phyloP scores from a whole-genome alignment of 2,329 filamentous ascomycete species.

The Neofusicoccum sp. region DNA sequence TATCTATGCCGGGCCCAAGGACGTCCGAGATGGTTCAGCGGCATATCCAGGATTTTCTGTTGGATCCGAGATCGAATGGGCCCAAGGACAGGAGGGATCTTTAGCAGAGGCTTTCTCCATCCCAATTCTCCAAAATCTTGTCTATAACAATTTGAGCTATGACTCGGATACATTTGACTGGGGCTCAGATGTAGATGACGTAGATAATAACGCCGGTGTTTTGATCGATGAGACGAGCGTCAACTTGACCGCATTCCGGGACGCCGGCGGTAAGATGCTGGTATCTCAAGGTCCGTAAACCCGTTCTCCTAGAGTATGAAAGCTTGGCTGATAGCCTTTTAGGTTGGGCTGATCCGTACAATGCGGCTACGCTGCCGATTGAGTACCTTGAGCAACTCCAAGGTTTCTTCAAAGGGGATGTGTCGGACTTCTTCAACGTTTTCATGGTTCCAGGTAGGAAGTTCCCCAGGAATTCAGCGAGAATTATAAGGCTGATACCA shows the following conservation, averaged over 20 bases:
- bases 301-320: not conserved
- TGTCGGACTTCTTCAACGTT: conserved; percentile 13
- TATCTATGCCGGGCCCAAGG: conserved; percentile 33
- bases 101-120: conserved; percentile 37
- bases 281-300: conserved; percentile 32
- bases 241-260: conserved; percentile 31
- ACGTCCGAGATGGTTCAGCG: conserved; percentile 21
- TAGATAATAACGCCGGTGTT: conserved; percentile 33
- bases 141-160: conserved; percentile 39
- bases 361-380: conserved; percentile 10
- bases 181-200: conserved; percentile 33
- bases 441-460: conserved; percentile 18
- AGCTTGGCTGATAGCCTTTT: not conserved
- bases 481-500: not conserved
- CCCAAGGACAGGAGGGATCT: conserved; percentile 32
- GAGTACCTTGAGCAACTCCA: not conserved
- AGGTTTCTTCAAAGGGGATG: not conserved
- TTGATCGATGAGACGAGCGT: conserved; percentile 40
- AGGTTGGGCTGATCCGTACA: conserved; percentile 20
- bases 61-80: conserved; percentile 42
- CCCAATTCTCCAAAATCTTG: conserved; percentile 44
- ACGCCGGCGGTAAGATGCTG: conserved; percentile 38
- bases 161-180: conserved; percentile 38
- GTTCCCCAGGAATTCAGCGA: no score
- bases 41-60: conserved; percentile 43